These are phyloP conservation scores for Cryptococcus maquisensis DNA, from an alignment of 1,284 basidiomycete genomes.

Conservation along the genomic window DNA sequence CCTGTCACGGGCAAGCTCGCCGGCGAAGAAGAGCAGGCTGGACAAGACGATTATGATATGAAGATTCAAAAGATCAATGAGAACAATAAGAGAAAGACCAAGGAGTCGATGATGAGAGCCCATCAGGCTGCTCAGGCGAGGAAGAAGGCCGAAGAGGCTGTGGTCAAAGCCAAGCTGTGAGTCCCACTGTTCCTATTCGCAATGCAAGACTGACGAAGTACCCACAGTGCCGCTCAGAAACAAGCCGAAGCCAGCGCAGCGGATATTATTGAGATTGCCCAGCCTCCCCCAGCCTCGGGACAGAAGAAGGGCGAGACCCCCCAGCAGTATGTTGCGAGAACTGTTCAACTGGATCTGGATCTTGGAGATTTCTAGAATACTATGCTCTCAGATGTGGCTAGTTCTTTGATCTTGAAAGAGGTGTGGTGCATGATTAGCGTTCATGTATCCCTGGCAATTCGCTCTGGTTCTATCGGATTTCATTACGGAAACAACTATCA, in stretches of 20 bases:
- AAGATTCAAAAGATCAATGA: constrained; percentile 77
- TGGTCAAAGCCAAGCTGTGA: constrained; percentile 34
- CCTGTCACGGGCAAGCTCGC: constrained; percentile 13
- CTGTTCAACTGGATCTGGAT: constrained; percentile 49
- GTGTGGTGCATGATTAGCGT: no score
- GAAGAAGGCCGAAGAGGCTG: constrained; percentile 53
- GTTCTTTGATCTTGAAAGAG: no score
- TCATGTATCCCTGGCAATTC: no score
- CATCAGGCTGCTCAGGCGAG: constrained; percentile 67
- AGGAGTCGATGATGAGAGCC: constrained; percentile 70
- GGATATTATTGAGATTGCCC: constrained; percentile 11
- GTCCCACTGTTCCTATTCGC: not conserved
- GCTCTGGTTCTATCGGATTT: no score
- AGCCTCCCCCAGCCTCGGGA: constrained; percentile 21
- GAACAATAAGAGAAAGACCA: constrained; percentile 74
- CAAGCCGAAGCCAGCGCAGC: constrained; percentile 1
- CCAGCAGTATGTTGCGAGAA: constrained; percentile 46
- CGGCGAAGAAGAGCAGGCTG: constrained; percentile 8
- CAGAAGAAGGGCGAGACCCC: constrained; percentile 43
- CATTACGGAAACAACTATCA: no score
- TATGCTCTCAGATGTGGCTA: not conserved
- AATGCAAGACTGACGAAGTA: not conserved
- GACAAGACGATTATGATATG: constrained; percentile 52
- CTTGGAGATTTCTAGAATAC: constrained; percentile 47
- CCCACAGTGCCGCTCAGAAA: not conserved